Base-by-base conservation (phyloP, 106 monocot species). In the Allium cepa region DNA sequence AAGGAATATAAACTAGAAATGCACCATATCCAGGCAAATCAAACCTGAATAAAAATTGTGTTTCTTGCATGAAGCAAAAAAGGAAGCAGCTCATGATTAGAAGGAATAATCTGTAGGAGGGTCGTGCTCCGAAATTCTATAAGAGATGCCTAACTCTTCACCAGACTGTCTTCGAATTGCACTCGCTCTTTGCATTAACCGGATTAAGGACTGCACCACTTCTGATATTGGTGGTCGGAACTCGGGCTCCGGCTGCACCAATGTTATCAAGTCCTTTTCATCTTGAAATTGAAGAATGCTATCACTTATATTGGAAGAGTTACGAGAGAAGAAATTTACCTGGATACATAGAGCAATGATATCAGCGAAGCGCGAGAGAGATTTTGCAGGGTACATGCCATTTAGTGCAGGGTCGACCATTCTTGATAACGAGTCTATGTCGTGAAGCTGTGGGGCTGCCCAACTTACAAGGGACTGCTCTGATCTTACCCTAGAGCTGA, bases 391-490 rank as follows among this genome's bases (percentile, higher is more conserved):
- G 53, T 94, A 94, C 59, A 94, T 84, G 16, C 94, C 94, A 47
- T 90, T 82, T 53, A 94, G 62, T 67, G 94, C 56, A 28, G 94
- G 84, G 76, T 94, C 94, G 56, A 94, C 94, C 94, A 94, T 94
- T 80, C 87, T 94, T 17, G 80, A 71, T 68, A 94, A 80, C 47
- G 81, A 73, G 79, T 94, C 94, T 50, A 94, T 94, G 36, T 94
- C 94, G 65, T 94, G 94, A 56, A 94, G 94, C 60, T 94, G 94
- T 8, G 94, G 90, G 9, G 79, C 75, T 49, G 94, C 94, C 94
- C 94, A 94, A 76, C 74, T 78, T 6, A 90, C 90, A 36, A 94
- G 86, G 49, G 94, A 94, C 68, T 90, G 90, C 46, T 90, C 94
- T 48, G 78, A 71, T 80, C 87, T 79, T 69, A 27, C 63, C 75